Percentiles rank a stretch among this genome's conserved stretches.
Evolutionary conservation across 768 basidiomycete species (phyloP).

Genomic region (Boletus sp.): DNA sequence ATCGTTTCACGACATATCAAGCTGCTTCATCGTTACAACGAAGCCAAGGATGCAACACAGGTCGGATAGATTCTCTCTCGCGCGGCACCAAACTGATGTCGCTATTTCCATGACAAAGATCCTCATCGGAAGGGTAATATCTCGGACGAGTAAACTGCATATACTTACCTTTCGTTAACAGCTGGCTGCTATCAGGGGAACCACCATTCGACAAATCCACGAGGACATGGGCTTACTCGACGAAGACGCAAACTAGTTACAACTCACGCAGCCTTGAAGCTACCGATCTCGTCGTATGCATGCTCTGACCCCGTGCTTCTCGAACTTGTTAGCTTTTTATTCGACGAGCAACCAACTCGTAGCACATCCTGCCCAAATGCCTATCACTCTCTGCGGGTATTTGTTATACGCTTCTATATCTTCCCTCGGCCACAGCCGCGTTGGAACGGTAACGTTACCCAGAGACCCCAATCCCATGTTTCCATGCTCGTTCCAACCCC

Average conservation of each 20-base stretch:
- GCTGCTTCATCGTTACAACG: conserved; percentile 73
- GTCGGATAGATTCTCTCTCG: conserved; percentile 31
- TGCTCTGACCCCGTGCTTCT: neutral
- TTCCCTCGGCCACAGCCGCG: conserved; percentile 51
- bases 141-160: neutral
- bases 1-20: conserved; percentile 69
- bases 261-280: neutral
- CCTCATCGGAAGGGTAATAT: conserved; percentile 70
- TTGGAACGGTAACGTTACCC: conserved; percentile 49
- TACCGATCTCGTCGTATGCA: neutral
- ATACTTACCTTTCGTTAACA: conserved; percentile 31
- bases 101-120: conserved; percentile 43
- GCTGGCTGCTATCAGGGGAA: conserved; percentile 71
- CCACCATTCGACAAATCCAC: conserved; percentile 73
- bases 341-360: conserved; percentile 34
- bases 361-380: conserved; percentile 32
- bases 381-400: conserved; percentile 16
- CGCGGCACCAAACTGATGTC: neutral
- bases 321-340: conserved; percentile 12
- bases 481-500: conserved; percentile 99
- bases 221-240: conserved; percentile 63
- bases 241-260: conserved; percentile 45
- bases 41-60: conserved; percentile 82
- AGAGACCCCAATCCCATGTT: conserved; percentile 75
- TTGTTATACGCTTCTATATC: conserved; percentile 1